Evolutionary conservation across 768 basidiomycete species (phyloP).

Genomic region (Dacryopinax primogenitus): DNA sequence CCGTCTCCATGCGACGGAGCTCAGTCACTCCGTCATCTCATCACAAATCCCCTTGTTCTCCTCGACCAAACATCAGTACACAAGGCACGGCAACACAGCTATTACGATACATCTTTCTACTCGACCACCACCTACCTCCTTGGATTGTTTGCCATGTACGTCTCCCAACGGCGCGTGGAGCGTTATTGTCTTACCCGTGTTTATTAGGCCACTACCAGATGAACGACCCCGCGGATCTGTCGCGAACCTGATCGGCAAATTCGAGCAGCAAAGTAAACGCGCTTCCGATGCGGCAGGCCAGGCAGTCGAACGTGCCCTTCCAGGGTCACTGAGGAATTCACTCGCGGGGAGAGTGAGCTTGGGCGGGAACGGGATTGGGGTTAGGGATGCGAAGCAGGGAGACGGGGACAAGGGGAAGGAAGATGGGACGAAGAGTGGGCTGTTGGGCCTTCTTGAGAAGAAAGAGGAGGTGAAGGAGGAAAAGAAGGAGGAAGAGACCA

Average conservation of each 20-base stretch:
- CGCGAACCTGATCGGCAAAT: conserved; percentile 80
- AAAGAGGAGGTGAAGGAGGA: conserved; percentile 17
- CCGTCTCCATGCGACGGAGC: not conserved
- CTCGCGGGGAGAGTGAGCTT: conserved; percentile 7
- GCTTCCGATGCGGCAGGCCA: conserved; percentile 38
- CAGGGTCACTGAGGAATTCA: not conserved
- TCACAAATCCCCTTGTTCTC: not conserved
- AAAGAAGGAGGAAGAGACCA: conserved; percentile 15
- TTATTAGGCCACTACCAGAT: conserved; percentile 55
- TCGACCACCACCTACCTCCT: not conserved
- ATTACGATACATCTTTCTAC: not conserved
- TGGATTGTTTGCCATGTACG: not conserved
- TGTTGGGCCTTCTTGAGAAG: conserved; percentile 35
- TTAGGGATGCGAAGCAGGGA: not conserved
- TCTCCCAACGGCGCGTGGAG: not conserved
- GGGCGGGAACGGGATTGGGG: no score
- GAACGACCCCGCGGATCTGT: conserved; percentile 77
- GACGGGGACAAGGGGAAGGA: conserved; percentile 10
- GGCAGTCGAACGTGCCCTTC: conserved; percentile 40
- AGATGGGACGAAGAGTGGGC: conserved; percentile 51
- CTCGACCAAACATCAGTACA: not conserved
- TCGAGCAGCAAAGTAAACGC: conserved; percentile 69
- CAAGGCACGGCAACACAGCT: not conserved
- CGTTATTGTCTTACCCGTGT: not conserved
- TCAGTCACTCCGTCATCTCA: not conserved